A percentile compares a stretch with the other conserved stretches of the same genome.
These are phyloP conservation scores for Coemansia sp. DNA, from an alignment of 192 early-diverging fungal species.

Conservation along the genomic window DNA sequence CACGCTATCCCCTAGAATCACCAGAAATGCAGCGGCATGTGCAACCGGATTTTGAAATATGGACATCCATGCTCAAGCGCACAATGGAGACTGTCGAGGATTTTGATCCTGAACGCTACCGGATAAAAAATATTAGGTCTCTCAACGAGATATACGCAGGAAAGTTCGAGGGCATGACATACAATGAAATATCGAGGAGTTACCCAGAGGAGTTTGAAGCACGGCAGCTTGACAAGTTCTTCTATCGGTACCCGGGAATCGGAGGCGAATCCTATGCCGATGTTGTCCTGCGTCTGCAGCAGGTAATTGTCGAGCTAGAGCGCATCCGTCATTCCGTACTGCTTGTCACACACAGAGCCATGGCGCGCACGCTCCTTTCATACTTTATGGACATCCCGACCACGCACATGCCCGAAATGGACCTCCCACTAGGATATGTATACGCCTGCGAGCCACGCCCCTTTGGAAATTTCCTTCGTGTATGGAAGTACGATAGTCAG, in stretches of 20 bases:
- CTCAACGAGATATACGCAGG: conserved; percentile 96
- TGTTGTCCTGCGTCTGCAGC: conserved; percentile 90
- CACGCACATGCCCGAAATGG: conserved; percentile 75
- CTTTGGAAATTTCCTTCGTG: conserved; percentile 65
- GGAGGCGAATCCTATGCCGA: conserved; percentile 94
- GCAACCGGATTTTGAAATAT: conserved; percentile 54
- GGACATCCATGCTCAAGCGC: conserved; percentile 86
- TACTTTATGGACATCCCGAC: conserved; percentile 87
- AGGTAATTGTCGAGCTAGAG: conserved; percentile 94
- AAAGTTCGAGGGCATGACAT: conserved; percentile 74
- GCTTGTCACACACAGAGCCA: conserved; percentile 91
- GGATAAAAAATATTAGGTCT: conserved; percentile 74
- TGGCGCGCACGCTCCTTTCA: conserved; percentile 83
- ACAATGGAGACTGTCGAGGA: conserved; percentile 81
- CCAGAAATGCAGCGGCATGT: conserved; percentile 15
- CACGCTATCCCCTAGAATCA: neutral
- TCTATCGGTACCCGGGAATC: conserved; percentile 93
- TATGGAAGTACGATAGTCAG: conserved; percentile 33
- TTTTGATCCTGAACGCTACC: conserved; percentile 77
- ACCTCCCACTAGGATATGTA: conserved; percentile 77
- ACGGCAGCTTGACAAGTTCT: conserved; percentile 83
- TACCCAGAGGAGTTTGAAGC: conserved; percentile 82
- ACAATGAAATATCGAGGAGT: conserved; percentile 70
- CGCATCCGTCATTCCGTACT: conserved; percentile 83
- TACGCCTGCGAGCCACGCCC: conserved; percentile 82